phyloP scores from a whole-genome alignment of 495 filamentous ascomycete species.

The Daldinia concentrica region DNA sequence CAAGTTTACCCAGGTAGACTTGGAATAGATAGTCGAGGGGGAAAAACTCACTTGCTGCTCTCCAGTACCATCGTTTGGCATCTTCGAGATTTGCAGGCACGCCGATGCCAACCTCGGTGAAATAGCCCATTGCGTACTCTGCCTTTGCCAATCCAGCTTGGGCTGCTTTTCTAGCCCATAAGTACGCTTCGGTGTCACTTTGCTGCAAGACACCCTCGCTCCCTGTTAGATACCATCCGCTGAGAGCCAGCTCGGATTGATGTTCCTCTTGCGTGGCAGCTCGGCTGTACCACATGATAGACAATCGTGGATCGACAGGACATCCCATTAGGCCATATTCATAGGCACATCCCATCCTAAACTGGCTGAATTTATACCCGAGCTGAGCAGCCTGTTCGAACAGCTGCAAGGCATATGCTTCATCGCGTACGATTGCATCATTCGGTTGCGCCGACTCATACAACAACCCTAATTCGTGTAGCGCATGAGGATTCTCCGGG shows the following conservation, averaged over 20 bases:
- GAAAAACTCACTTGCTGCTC: conserved; percentile 85
- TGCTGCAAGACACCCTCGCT: conserved; percentile 87
- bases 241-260: conserved; percentile 89
- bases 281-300: conserved; percentile 91
- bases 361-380: conserved; percentile 95
- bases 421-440: conserved; percentile 79
- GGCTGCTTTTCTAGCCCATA: conserved; percentile 96
- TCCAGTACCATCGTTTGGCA: conserved; percentile 97
- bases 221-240: conserved; percentile 96
- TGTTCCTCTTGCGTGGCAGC: conserved; percentile 95
- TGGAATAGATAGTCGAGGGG: not conserved
- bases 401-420: conserved; percentile 76
- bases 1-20: not conserved
- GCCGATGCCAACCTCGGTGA: conserved; percentile 96
- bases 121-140: conserved; percentile 98
- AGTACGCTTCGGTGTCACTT: conserved; percentile 94
- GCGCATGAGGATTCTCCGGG: conserved; percentile 89
- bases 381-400: conserved; percentile 90
- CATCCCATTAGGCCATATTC: conserved; percentile 89
- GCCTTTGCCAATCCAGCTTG: conserved; percentile 86
- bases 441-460: conserved; percentile 76
- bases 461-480: conserved; percentile 89
- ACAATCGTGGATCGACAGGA: conserved; percentile 79
- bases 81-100: conserved; percentile 85
- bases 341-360: conserved; percentile 83